Conservation (phyloP, 1,139 yeast genomes). For the Yamadazyma taylorii region DNA sequence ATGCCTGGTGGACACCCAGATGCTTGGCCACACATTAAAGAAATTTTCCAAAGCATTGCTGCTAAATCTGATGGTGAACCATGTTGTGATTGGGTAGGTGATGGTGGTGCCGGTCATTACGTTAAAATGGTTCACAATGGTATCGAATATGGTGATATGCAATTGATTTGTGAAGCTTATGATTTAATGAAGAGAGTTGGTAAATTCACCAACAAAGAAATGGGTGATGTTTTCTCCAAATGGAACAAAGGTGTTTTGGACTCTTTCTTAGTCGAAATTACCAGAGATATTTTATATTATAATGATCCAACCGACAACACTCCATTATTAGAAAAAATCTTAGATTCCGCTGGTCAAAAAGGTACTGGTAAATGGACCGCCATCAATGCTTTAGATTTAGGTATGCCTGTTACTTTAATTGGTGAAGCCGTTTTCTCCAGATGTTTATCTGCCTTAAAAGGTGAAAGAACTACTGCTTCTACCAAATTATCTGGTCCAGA, state of each 20-base stretch:
- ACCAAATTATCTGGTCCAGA: conserved; percentile 75
- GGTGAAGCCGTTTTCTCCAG: conserved; percentile 99
- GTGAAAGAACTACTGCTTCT: conserved; percentile 87
- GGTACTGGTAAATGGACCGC: conserved; percentile 99
- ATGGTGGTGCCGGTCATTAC: conserved; percentile 98
- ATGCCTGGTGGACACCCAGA: conserved; percentile 99
- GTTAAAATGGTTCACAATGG: conserved; percentile 99
- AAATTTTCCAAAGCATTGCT: conserved; percentile 91
- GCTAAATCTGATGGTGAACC: conserved; percentile 99
- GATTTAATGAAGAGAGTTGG: conserved; percentile 94
- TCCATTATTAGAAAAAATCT: conserved; percentile 93
- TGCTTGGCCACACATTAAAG: conserved; percentile 99
- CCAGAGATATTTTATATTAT: conserved; percentile 89
- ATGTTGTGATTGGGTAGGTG: conserved; percentile 99
- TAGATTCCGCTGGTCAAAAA: conserved; percentile 98
- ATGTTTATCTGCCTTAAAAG: conserved; percentile 90
- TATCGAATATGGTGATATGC: conserved; percentile 99
- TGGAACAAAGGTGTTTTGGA: conserved; percentile 99
- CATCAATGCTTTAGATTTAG: conserved; percentile 93
- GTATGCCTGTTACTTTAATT: conserved; percentile 96
- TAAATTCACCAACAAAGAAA: conserved; percentile 86
- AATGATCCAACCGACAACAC: conserved; percentile 84
- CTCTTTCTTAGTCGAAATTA: conserved; percentile 95
- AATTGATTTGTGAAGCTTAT: conserved; percentile 96
- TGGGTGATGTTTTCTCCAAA: conserved; percentile 84